Base-by-base conservation (phyloP, 2,329 filamentous ascomycete species). In the Colletotrichum orchidophilum region DNA sequence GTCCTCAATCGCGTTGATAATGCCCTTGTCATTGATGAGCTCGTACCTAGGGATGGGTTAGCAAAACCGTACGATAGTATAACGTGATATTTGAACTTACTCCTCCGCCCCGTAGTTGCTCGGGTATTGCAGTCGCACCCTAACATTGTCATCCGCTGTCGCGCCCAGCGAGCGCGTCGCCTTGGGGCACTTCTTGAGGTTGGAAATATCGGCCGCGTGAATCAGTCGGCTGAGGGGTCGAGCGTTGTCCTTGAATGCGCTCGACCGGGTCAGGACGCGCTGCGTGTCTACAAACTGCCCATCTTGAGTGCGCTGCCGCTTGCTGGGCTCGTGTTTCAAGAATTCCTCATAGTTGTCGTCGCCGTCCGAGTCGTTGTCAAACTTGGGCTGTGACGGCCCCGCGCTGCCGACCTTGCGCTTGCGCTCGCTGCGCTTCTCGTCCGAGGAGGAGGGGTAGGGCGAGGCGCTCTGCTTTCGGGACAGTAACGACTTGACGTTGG, bases 91-190 rank as follows among this genome's bases (percentile, higher is more conserved):
- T 53, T 64, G 64, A 29, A 71, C 82, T 76, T 84, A 93, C 90
- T 87, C 90, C 81, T 96, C 94, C 63, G 88, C 88, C 60, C 87
- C 86, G 66, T 90, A 88, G 73, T 87, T 85, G 80, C 94, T 95
- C 11, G 96, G 96, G 81, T 98, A 98, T 80, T 96, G 93, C 75
- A 98, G 83, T 77, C 91, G 85, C 70, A 97, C 88, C 12, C 81
- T 83, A 7, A 91, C 85, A 69, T 90, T 87, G 70, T 90, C 84
- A 58, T 84, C 81, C 26, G 58, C 66, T 6, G 60, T 64, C 4
- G 70, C 73, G 29, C 63, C 63, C 24, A 74, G 66, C 31, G 65
- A 57, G 35, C 70, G 70, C 49, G 58, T 63, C 15, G 70, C 66
- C 70, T 70, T 73, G 54, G 71, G 63, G 1, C 62, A 66, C 49